These are phyloP conservation scores for Candida arabinofermentans DNA, from an alignment of 805 yeast species.

Conservation along the genomic window DNA sequence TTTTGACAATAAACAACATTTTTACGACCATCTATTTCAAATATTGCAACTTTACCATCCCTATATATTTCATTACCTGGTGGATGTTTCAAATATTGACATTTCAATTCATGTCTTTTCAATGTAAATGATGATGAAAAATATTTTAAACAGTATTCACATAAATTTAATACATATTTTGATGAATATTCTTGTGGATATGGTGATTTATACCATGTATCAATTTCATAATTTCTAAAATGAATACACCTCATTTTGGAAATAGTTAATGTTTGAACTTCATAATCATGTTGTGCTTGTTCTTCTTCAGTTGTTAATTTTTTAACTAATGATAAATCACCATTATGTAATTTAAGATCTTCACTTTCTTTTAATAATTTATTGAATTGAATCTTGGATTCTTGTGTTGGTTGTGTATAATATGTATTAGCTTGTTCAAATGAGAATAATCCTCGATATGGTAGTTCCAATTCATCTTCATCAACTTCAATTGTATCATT, in stretches of 20 bases:
- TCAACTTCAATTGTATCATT: constrained; percentile 21
- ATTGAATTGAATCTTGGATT: constrained; percentile 35
- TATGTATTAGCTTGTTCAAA: constrained; percentile 57
- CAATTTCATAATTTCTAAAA: constrained; percentile 69
- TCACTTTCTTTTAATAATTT: constrained; percentile 37
- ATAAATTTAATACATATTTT: constrained; percentile 61
- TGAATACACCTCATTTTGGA: constrained; percentile 59
- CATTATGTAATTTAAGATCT: constrained; percentile 31
- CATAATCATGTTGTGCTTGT: constrained; percentile 22
- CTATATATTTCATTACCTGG: constrained; percentile 93
- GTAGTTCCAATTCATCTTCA: constrained; percentile 49
- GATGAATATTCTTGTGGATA: constrained; percentile 82
- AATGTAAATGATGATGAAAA: constrained; percentile 64
- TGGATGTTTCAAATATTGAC: constrained; percentile 61
- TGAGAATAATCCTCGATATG: constrained; percentile 62
- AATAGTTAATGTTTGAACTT: constrained; percentile 24
- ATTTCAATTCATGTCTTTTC: constrained; percentile 71
- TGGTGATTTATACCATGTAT: constrained; percentile 91
- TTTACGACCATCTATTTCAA: constrained; percentile 91
- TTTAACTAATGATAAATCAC: constrained; percentile 29
- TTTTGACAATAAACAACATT: constrained; percentile 83
- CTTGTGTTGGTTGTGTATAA: constrained; percentile 53
- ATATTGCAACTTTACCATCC: constrained; percentile 64
- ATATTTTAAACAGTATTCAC: constrained; percentile 82
- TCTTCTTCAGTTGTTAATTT: constrained; percentile 18